Conservation (phyloP, 2,329 filamentous ascomycete genomes). For the Dothistroma pini region DNA sequence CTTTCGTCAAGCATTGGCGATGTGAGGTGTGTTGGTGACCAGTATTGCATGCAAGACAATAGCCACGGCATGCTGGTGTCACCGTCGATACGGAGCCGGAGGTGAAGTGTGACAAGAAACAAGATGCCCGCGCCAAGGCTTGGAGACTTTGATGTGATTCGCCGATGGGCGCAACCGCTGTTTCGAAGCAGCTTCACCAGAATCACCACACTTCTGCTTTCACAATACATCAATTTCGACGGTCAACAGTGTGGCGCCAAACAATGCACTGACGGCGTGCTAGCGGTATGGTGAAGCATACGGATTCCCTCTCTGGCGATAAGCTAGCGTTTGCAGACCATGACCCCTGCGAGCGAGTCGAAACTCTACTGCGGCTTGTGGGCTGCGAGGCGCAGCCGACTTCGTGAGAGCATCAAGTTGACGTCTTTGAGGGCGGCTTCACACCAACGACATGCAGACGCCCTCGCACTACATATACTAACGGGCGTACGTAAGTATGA, state of each 20-base stretch:
- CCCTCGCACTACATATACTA: slow-evolving; percentile 2
- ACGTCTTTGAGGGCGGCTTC: slow-evolving; percentile 1
- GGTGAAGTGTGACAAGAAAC: background rate
- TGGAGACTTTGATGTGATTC: background rate
- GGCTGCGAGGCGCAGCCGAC: background rate
- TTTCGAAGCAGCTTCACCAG: background rate
- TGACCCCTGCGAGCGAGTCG: background rate
- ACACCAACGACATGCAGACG: background rate
- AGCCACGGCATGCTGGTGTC: background rate
- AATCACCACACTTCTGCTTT: background rate
- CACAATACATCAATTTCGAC: background rate
- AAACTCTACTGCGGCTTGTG: background rate
- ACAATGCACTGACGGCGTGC: background rate
- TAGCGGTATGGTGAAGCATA: slow-evolving; percentile 1
- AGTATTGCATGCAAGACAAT: background rate
- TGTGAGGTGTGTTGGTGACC: background rate
- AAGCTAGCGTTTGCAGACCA: background rate
- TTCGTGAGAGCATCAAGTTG: background rate
- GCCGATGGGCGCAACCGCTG: background rate
- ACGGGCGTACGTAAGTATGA: slow-evolving; percentile 4
- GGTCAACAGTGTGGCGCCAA: background rate
- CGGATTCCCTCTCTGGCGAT: background rate
- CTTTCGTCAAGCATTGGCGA: background rate
- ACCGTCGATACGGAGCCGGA: background rate
- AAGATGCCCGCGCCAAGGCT: background rate